These are phyloP conservation scores for Casuarina cunninghamiana DNA, from an alignment of 306 rosid species.

Conservation along the genomic window DNA sequence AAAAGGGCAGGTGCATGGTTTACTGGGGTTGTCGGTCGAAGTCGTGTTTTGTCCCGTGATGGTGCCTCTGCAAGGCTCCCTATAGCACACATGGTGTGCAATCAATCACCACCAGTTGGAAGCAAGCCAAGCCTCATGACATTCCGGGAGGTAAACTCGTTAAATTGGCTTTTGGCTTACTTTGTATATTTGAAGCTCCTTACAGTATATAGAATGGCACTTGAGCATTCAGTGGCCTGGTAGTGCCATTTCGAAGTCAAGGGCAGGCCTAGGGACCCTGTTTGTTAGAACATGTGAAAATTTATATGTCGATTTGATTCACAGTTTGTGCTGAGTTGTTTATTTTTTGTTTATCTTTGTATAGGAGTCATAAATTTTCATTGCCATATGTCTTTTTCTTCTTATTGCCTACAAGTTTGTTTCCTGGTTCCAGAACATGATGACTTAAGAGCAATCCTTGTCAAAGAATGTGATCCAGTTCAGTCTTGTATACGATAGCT, in stretches of 20 bases:
- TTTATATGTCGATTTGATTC: neutral
- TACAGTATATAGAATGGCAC: neutral
- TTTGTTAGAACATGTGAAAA: neutral
- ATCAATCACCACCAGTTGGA: slow-evolving; percentile 95
- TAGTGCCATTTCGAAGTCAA: neutral
- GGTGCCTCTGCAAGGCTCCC: slow-evolving; percentile 86
- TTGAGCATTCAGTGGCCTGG: neutral
- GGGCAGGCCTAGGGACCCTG: neutral
- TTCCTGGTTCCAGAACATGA: neutral
- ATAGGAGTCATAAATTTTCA: neutral
- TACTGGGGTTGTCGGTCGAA: slow-evolving; percentile 85
- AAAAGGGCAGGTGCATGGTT: slow-evolving; percentile 97
- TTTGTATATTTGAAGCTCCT: neutral
- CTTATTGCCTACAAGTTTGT: neutral
- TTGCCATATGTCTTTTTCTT: neutral
- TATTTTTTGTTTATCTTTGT: neutral
- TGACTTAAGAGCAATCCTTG: neutral
- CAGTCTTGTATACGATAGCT: neutral
- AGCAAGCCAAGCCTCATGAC: slow-evolving; percentile 94
- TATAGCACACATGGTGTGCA: slow-evolving; percentile 97
- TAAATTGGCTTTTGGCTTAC: slow-evolving; percentile 6
- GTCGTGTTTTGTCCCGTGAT: slow-evolving; percentile 80
- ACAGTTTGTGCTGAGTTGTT: neutral
- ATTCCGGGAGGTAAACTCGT: slow-evolving; percentile 72
- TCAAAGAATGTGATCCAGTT: neutral